These are phyloP conservation scores for Fistulina hepatica DNA, from an alignment of 1,284 basidiomycete genomes.

Conservation along the genomic window DNA sequence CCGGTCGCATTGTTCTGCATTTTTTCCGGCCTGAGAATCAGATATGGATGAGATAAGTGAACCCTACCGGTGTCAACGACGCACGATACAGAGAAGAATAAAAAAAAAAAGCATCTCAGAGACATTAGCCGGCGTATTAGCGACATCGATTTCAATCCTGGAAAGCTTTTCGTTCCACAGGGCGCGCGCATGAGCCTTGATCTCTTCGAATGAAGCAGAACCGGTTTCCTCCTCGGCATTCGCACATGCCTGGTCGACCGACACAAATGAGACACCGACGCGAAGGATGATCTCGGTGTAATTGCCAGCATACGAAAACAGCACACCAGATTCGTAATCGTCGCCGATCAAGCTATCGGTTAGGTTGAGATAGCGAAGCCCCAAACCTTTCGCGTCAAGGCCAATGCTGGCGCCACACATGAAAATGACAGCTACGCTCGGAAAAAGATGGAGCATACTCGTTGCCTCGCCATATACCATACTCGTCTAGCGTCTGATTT, in stretches of 20 bases:
- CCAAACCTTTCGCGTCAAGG: constrained; percentile 50
- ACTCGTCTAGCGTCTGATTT: constrained; percentile 48
- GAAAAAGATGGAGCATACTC: constrained; percentile 25
- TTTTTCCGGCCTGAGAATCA: constrained; percentile 4
- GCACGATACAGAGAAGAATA: constrained; percentile 58
- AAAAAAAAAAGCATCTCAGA: constrained; percentile 64
- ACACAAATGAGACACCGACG: constrained; percentile 57
- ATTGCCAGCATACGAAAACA: constrained; percentile 45
- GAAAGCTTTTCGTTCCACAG: constrained; percentile 57
- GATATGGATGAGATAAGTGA: not conserved
- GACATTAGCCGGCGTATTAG: constrained; percentile 45
- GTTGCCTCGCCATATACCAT: constrained; percentile 56
- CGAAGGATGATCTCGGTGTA: constrained; percentile 43
- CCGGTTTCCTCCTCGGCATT: constrained; percentile 58
- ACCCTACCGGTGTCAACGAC: constrained; percentile 47
- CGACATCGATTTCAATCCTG: constrained; percentile 52
- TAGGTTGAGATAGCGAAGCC: constrained; percentile 49
- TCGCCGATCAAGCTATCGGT: constrained; percentile 48
- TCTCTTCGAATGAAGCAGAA: constrained; percentile 42
- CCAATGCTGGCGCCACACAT: constrained; percentile 31
- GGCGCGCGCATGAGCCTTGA: constrained; percentile 37
- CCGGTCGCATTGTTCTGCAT: constrained; percentile 56
- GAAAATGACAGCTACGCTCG: constrained; percentile 1
- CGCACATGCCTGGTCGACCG: constrained; percentile 49
- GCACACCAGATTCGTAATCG: constrained; percentile 52